Conservation (phyloP, 2,329 filamentous ascomycete genomes). For the Chrysoporthe cubensis region DNA sequence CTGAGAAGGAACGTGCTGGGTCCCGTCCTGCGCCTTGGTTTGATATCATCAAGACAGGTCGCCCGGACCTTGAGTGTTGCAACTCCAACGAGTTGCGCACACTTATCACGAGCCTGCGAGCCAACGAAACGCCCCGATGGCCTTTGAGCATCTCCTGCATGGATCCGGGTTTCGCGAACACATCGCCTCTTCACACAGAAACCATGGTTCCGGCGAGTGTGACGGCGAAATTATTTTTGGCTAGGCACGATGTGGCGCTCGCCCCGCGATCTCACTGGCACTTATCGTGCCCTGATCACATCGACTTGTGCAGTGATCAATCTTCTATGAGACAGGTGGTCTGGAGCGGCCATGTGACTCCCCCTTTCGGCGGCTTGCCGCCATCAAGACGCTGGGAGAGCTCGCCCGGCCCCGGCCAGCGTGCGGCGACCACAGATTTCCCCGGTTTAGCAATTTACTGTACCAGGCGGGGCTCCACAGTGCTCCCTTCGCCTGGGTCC, state of each 20-base stretch:
- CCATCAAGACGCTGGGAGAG: background rate
- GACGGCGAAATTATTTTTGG: constrained; percentile 10
- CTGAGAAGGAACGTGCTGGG: background rate
- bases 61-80: background rate
- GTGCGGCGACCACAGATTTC: constrained; percentile 24
- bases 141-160: background rate
- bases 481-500: constrained; percentile 11
- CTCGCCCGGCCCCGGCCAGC: background rate
- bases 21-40: background rate
- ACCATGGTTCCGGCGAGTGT: constrained; percentile 13
- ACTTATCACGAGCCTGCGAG: background rate
- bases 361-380: background rate
- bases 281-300: background rate
- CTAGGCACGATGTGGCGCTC: background rate
- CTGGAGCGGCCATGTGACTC: background rate
- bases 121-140: background rate
- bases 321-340: background rate
- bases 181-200: background rate
- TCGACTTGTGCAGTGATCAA: background rate
- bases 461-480: constrained; percentile 23
- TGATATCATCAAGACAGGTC: background rate
- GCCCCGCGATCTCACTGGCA: background rate
- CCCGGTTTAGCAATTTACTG: constrained; percentile 21
- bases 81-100: background rate
- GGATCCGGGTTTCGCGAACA: background rate